These are phyloP conservation scores for Samsoniella hepiali DNA, from an alignment of 2,329 filamentous ascomycete genomes.

Conservation along the genomic window DNA sequence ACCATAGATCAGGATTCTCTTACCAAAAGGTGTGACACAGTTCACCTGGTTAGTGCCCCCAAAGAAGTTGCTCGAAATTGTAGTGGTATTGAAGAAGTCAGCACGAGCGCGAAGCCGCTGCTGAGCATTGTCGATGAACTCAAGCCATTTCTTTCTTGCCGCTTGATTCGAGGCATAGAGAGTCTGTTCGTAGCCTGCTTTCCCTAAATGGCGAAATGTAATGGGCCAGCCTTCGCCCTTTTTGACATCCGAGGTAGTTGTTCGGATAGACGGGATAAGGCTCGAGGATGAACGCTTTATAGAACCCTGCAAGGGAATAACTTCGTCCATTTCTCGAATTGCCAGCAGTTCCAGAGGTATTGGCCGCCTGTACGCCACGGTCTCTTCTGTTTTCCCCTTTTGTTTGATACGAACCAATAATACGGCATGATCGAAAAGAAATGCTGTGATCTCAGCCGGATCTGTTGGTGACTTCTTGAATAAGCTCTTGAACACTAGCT, in stretches of 20 bases:
- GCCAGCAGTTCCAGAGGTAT: slow-evolving; percentile 91
- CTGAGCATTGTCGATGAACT: slow-evolving; percentile 90
- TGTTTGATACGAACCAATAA: slow-evolving; percentile 87
- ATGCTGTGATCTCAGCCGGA: slow-evolving; percentile 85
- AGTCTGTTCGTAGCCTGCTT: slow-evolving; percentile 89
- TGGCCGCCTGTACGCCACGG: slow-evolving; percentile 89
- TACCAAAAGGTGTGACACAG: slow-evolving; percentile 88
- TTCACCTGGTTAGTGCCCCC: slow-evolving; percentile 77
- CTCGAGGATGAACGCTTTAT: slow-evolving; percentile 87
- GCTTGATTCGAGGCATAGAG: slow-evolving; percentile 83
- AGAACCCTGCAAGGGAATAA: slow-evolving; percentile 76
- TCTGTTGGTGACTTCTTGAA: slow-evolving; percentile 92
- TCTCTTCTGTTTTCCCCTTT: slow-evolving; percentile 88
- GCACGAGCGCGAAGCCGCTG: slow-evolving; percentile 81
- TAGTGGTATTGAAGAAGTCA: slow-evolving; percentile 79
- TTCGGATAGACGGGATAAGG: slow-evolving; percentile 59
- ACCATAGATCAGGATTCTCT: slow-evolving; percentile 28
- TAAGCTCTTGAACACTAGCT: slow-evolving; percentile 89
- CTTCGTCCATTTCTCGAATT: slow-evolving; percentile 95
- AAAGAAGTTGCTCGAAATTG: slow-evolving; percentile 60
- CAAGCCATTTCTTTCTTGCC: slow-evolving; percentile 92
- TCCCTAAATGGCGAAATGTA: slow-evolving; percentile 92
- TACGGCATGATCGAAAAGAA: slow-evolving; percentile 94
- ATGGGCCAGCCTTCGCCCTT: slow-evolving; percentile 82
- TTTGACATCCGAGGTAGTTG: slow-evolving; percentile 51